A percentile compares a stretch with the other conserved stretches of the same genome.
These are phyloP conservation scores for Solanum hybrid DNA, from an alignment of 305 asterid species.

Conservation along the genomic window DNA sequence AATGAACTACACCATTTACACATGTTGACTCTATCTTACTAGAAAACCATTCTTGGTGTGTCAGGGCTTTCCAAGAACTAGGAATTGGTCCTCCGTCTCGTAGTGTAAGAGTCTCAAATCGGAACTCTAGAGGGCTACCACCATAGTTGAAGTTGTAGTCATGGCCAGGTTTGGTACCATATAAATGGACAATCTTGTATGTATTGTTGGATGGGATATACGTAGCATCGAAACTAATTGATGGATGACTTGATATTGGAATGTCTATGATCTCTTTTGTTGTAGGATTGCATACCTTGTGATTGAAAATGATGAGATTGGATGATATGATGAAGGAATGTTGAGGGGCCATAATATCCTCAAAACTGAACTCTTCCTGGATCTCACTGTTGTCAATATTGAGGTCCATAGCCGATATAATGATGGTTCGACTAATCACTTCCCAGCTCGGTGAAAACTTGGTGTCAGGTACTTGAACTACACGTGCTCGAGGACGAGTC, in stretches of 20 bases:
- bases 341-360: background rate
- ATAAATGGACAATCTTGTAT: background rate
- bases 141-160: background rate
- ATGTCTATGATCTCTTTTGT: background rate
- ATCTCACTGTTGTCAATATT: background rate
- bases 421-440: background rate
- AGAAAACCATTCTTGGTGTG: background rate
- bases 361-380: background rate
- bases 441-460: background rate
- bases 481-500: background rate
- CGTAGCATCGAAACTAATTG: background rate
- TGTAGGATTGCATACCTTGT: background rate
- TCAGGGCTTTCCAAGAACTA: background rate
- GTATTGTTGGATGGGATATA: background rate
- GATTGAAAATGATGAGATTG: background rate
- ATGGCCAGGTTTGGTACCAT: background rate
- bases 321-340: background rate
- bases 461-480: background rate
- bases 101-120: background rate
- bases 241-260: background rate
- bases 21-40: background rate
- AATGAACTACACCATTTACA: background rate
- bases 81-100: background rate
- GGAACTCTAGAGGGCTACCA: background rate
- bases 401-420: background rate